Conservation (phyloP, 768 basidiomycete genomes). For the Boletellus emodensis region DNA sequence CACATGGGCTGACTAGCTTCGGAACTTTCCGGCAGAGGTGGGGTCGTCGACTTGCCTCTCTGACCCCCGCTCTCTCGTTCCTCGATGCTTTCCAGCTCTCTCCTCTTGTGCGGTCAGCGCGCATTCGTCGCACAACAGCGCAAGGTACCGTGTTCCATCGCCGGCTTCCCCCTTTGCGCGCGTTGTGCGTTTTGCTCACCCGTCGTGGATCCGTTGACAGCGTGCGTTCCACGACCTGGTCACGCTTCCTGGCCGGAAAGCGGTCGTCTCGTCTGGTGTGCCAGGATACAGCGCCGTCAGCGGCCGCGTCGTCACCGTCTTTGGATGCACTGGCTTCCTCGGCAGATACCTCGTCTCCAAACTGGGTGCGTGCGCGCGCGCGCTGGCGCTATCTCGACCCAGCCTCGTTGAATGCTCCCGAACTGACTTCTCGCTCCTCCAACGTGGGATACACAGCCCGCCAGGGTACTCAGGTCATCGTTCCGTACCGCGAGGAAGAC, state of each 20-base stretch:
- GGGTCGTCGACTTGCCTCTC: neutral
- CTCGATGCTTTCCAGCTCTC: slow-evolving; percentile 44
- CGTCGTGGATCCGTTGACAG: slow-evolving; percentile 31
- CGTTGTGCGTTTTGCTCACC: neutral
- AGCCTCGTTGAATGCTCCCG: too few relatives aligned
- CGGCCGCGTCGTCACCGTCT: slow-evolving; percentile 93
- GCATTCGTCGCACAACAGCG: slow-evolving; percentile 41
- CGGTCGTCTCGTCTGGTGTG: slow-evolving; percentile 71
- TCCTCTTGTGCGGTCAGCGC: slow-evolving; percentile 51
- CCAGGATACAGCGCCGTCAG: slow-evolving; percentile 84
- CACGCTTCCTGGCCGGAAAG: slow-evolving; percentile 54
- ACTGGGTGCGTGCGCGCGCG: slow-evolving; percentile 53
- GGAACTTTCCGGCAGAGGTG: slow-evolving; percentile 25
- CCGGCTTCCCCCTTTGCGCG: neutral
- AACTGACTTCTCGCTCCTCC: neutral
- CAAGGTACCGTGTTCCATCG: slow-evolving; percentile 35
- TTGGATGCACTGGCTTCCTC: slow-evolving; percentile 94
- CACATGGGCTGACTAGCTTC: neutral
- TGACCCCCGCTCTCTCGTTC: slow-evolving; percentile 7
- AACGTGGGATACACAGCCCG: slow-evolving; percentile 55
- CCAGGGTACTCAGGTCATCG: slow-evolving; percentile 87
- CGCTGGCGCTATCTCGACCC: neutral
- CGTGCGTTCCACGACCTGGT: slow-evolving; percentile 72
- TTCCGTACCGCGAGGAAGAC: slow-evolving; percentile 94
- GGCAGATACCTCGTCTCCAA: slow-evolving; percentile 93